These are phyloP conservation scores for Beta vulgaris DNA, from an alignment of 148 eudicot species.

Conservation along the genomic window DNA sequence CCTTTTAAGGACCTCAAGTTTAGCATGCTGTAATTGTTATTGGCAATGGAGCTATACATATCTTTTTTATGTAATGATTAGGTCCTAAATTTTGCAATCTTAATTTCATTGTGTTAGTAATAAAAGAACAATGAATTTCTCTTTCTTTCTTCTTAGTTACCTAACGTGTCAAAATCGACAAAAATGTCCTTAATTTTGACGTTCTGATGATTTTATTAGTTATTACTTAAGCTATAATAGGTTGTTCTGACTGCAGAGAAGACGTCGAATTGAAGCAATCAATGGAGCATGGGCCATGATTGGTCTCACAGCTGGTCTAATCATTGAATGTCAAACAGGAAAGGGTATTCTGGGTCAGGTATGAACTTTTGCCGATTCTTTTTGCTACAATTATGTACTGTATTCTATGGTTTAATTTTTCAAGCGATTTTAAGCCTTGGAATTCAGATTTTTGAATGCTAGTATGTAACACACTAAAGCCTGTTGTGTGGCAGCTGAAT, in stretches of 20 bases:
- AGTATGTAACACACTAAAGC: background rate
- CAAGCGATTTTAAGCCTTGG: background rate
- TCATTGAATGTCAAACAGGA: slow-evolving; percentile 86
- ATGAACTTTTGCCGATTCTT: background rate
- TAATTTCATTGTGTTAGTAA: background rate
- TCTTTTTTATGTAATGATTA: background rate
- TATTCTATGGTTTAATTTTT: background rate
- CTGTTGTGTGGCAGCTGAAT: slow-evolving; percentile 45
- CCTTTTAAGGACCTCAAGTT: background rate
- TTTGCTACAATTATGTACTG: background rate
- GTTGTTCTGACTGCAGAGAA: slow-evolving; percentile 42
- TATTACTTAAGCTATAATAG: background rate
- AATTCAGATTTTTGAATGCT: background rate
- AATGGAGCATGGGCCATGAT: slow-evolving; percentile 99
- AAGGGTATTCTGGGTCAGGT: slow-evolving; percentile 76
- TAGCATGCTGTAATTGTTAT: background rate
- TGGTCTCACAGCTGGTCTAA: slow-evolving; percentile 82
- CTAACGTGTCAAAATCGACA: too few relatives aligned
- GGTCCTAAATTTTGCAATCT: background rate
- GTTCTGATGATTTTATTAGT: too few relatives aligned
- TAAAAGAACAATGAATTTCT: background rate
- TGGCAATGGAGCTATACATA: background rate
- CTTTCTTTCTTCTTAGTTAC: too few relatives aligned
- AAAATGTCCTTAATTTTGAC: too few relatives aligned
- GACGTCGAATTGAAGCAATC: slow-evolving; percentile 77